Evolutionary conservation across 306 rosid genomes (phyloP).

Genomic region (Senna tora): DNA sequence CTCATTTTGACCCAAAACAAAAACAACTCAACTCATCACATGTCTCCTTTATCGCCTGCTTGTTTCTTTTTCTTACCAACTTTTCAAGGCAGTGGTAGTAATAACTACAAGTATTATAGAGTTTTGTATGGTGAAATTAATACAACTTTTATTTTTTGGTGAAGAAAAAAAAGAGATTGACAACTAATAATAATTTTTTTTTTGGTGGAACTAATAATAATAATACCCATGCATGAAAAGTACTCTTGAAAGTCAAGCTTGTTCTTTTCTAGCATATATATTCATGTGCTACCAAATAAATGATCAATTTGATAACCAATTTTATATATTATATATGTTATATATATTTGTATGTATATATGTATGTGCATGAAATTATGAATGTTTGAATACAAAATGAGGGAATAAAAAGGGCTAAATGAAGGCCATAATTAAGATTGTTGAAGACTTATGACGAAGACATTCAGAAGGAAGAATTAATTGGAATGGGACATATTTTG

Average conservation of each 20-base stretch:
- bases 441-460: background rate
- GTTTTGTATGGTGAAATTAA: background rate
- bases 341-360: too few relatives aligned
- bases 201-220: too few relatives aligned
- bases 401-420: background rate
- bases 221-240: background rate
- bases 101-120: background rate
- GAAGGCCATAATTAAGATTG: background rate
- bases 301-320: background rate
- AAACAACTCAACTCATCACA: background rate
- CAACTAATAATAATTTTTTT: too few relatives aligned
- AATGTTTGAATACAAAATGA: background rate
- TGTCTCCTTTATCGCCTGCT: background rate
- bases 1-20: too few relatives aligned
- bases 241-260: background rate
- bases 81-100: background rate
- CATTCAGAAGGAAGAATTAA: background rate
- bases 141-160: too few relatives aligned
- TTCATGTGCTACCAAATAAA: background rate
- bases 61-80: background rate
- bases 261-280: background rate
- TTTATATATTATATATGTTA: too few relatives aligned
- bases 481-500: slow-evolving; percentile 4
- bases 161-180: background rate
- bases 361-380: too few relatives aligned